Evolutionary conservation across 179 eudicot genomes (phyloP).

Genomic region (Silene coronaria): DNA sequence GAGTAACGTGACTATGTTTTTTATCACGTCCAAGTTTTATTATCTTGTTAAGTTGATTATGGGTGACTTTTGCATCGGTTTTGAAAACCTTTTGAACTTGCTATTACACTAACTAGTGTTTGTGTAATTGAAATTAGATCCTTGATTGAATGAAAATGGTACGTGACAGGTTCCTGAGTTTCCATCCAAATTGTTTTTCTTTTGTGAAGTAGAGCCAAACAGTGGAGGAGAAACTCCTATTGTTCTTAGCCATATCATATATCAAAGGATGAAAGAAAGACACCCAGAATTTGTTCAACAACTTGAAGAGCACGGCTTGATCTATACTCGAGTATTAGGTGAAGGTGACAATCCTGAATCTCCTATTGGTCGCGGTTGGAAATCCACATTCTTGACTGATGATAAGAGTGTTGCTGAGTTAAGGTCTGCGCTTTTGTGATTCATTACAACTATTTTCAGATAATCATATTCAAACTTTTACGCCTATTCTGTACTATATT

Average conservation of each 20-base stretch:
- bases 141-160: background rate
- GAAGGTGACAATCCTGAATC: conserved; percentile 79
- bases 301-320: conserved; percentile 68
- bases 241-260: conserved; percentile 75
- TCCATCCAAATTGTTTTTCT: conserved; percentile 87
- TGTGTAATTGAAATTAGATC: too few species aligned
- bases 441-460: too few species aligned
- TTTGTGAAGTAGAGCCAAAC: conserved; percentile 77
- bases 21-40: too few species aligned
- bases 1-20: too few species aligned
- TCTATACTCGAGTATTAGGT: conserved; percentile 68
- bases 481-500: too few species aligned
- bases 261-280: conserved; percentile 66
- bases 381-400: conserved; percentile 68
- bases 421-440: conserved; percentile 34
- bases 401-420: conserved; percentile 65
- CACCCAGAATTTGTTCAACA: conserved; percentile 65
- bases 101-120: too few species aligned
- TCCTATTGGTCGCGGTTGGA: conserved; percentile 89
- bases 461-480: too few species aligned
- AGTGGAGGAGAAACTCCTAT: conserved; percentile 92
- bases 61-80: too few species aligned
- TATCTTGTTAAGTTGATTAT: too few species aligned
- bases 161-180: conserved; percentile 58
- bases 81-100: too few species aligned